Evolutionary conservation across 208 protist genomes (phyloP).

Genomic region (Acanthamoeba triangularis): DNA sequence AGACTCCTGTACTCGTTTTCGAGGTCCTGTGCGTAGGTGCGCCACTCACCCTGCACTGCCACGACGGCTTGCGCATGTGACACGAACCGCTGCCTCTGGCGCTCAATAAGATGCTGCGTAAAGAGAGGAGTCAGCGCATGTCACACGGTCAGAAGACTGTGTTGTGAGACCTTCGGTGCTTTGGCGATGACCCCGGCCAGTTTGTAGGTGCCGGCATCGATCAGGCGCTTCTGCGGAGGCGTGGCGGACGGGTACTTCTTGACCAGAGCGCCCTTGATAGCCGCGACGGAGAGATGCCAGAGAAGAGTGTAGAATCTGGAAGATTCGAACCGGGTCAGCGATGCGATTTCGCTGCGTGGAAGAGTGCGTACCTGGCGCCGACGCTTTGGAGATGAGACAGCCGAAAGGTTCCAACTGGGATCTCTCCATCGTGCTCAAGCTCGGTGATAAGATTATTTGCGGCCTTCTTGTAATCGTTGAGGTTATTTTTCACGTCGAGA

Average conservation of each 20-base stretch:
- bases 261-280: not conserved
- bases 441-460: constrained; percentile 10
- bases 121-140: not conserved
- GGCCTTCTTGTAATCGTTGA: constrained; percentile 62
- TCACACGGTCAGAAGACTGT: not conserved
- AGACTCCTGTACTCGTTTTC: constrained; percentile 20
- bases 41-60: constrained; percentile 20
- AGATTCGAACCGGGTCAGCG: not conserved
- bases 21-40: not conserved
- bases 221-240: not conserved
- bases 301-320: constrained; percentile 58
- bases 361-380: not conserved
- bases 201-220: constrained; percentile 19
- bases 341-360: not conserved
- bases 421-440: constrained; percentile 50
- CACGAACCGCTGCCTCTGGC: constrained; percentile 2
- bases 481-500: constrained; percentile 7
- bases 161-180: not conserved
- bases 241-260: constrained; percentile 7
- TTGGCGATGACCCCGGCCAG: not conserved
- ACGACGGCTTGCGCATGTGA: not conserved
- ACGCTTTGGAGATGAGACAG: constrained; percentile 67
- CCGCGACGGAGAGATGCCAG: not conserved
- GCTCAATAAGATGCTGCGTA: constrained; percentile 20
- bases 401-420: not conserved